Evolutionary conservation across 2,329 filamentous ascomycete species (phyloP), one percentile per base, ranked within the genome.

Genomic region (Raffaelea ambrosiae): DNA sequence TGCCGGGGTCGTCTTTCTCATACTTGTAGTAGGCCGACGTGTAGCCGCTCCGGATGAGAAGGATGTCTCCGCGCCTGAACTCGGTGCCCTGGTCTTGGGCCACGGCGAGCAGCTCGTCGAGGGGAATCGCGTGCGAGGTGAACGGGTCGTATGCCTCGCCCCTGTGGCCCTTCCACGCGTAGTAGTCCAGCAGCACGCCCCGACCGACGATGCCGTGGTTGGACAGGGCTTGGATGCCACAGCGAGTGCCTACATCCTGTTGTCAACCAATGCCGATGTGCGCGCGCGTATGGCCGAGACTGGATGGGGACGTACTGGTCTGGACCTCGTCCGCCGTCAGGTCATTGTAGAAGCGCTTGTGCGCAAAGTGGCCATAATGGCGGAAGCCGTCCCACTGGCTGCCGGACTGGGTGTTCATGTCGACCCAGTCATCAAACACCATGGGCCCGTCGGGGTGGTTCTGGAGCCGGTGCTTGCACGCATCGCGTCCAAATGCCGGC

Each of bases 41-140:
- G 54, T 74, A 77, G 0, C 84, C 83, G 2, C 75, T 80, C 13
- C 83, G 72, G 20, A 88, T 61, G 43, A 87, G 69, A 5, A 88
- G 68, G 48, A 88, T 76, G 52, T 86, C 82, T 3, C 83, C 84
- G 3, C 21, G 74, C 0, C 70, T 73, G 56, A 86, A 81, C 51
- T 84, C 75, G 31, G 86, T 67, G 0, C 76, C 76, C 55, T 86
- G 81, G 36, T 72, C 65, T 33, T 66, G 67, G 0, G 79, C 84
- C 23, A 79, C 79, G 9, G 72, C 68, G 46, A 76, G 72, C 0
- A 88, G 68, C 0, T 81, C 73, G 1, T 67, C 58, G 1, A 73
- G 63, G 0, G 69, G 71, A 58, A 83, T 81, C 22, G 70, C 66
- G 54, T 79, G 66, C 0, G 69, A 64, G 4, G 69, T 69, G 41